A percentile compares a stretch with the other conserved stretches of the same genome.
Evolutionary conservation across 2,329 filamentous ascomycete genomes (phyloP).

Genomic region (Aspergillus flavus): DNA sequence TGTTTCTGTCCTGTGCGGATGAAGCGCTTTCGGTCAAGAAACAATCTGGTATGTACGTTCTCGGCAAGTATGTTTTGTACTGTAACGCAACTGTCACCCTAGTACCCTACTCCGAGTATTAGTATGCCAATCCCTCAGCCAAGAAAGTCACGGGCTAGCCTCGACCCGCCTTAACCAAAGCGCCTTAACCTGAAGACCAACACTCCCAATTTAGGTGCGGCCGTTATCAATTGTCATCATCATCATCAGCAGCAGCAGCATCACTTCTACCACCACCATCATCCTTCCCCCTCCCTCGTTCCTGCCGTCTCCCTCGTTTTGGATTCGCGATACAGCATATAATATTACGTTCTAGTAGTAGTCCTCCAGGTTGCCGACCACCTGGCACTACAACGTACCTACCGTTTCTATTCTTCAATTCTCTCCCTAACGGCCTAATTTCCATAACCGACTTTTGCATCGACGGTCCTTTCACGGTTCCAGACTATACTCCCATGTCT

Average conservation of each 20-base stretch:
- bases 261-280: neutral
- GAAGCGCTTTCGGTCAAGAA: neutral
- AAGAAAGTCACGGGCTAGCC: conserved; percentile 3
- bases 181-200: conserved; percentile 3
- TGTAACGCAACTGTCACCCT: neutral
- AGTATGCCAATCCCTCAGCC: neutral
- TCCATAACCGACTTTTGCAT: neutral
- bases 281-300: neutral
- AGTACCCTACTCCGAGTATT: neutral
- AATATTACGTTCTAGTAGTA: neutral
- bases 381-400: neutral
- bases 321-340: neutral
- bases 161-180: conserved; percentile 11
- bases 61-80: neutral
- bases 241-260: conserved; percentile 1
- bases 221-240: neutral
- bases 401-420: neutral
- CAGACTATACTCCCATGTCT: neutral
- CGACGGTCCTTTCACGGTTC: neutral
- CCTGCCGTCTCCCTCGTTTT: neutral
- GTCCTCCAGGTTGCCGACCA: neutral
- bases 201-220: neutral
- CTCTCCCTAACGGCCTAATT: neutral
- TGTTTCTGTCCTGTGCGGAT: neutral
- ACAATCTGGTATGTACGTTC: neutral